Evolutionary conservation across 1,139 yeast genomes (phyloP).

Genomic region (Suzukiozyma palmioleophila): DNA sequence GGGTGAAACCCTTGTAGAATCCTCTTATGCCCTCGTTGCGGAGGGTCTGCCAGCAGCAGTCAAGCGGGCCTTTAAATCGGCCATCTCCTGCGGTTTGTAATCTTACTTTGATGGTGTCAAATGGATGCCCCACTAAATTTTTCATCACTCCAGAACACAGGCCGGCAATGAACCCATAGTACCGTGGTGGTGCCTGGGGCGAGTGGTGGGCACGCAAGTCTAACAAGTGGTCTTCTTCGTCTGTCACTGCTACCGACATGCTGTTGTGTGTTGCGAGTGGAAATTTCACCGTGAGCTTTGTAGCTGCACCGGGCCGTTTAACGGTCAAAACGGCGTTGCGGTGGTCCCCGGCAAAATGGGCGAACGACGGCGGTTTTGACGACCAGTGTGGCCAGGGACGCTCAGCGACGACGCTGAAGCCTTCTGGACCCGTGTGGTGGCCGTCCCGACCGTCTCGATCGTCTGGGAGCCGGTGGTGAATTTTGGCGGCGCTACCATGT

Average conservation of each 20-base stretch:
- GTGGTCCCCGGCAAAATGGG: too few relatives aligned
- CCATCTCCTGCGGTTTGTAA: constrained; percentile 75
- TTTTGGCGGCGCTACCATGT: neutral
- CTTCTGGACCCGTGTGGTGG: too few relatives aligned
- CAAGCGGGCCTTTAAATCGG: constrained; percentile 75
- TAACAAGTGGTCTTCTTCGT: constrained; percentile 23
- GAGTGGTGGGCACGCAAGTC: constrained; percentile 10
- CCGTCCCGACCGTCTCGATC: too few relatives aligned
- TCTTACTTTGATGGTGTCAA: constrained; percentile 85
- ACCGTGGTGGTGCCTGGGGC: constrained; percentile 42
- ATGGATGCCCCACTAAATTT: constrained; percentile 89
- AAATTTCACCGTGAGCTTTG: neutral
- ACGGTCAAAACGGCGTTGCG: neutral
- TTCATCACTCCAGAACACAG: constrained; percentile 83
- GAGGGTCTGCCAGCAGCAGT: constrained; percentile 70
- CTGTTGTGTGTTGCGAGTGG: neutral
- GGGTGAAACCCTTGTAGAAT: constrained; percentile 84
- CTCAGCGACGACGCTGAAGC: too few relatives aligned
- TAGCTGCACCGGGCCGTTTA: constrained; percentile 1
- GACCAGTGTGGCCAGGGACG: too few relatives aligned
- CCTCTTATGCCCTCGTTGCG: constrained; percentile 73
- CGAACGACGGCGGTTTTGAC: too few relatives aligned
- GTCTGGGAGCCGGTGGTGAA: too few relatives aligned
- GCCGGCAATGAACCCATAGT: constrained; percentile 83
- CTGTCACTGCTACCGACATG: constrained; percentile 27